Conservation (phyloP, 1,139 yeast genomes). For the Geotrichum reessii region DNA sequence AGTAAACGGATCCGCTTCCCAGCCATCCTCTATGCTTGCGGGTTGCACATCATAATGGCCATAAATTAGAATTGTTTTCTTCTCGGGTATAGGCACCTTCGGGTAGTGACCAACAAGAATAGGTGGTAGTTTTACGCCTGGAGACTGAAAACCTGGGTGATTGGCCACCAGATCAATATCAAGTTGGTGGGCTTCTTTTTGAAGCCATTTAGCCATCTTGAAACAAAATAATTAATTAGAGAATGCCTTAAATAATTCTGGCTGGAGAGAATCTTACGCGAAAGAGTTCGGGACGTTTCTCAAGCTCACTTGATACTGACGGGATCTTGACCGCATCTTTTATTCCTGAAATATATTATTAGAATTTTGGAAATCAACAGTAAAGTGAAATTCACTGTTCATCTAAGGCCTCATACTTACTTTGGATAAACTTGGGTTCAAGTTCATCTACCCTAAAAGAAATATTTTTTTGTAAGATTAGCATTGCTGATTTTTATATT, state of each 20-base stretch:
- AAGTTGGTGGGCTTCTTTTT: slow-evolving; percentile 56
- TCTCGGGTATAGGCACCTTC: slow-evolving; percentile 50
- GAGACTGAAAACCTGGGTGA: slow-evolving; percentile 70
- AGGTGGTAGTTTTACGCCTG: slow-evolving; percentile 78
- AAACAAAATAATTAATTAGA: neutral
- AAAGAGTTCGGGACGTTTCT: slow-evolving; percentile 55
- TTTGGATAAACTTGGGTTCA: slow-evolving; percentile 13
- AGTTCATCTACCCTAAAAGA: slow-evolving; percentile 15
- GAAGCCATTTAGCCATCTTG: slow-evolving; percentile 73
- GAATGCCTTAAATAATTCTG: neutral
- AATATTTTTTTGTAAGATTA: neutral
- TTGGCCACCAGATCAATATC: slow-evolving; percentile 74
- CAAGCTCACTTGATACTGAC: slow-evolving; percentile 88
- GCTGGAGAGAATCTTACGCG: slow-evolving; percentile 3
- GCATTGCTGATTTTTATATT: neutral
- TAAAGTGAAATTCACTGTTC: too few relatives aligned
- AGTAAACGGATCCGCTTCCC: slow-evolving; percentile 74
- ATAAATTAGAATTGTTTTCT: slow-evolving; percentile 84
- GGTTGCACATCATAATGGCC: slow-evolving; percentile 99
- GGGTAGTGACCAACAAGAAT: slow-evolving; percentile 86
- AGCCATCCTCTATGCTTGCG: slow-evolving; percentile 85
- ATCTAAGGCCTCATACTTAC: too few relatives aligned
- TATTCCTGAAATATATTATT: slow-evolving; percentile 33
- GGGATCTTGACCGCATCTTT: slow-evolving; percentile 84
- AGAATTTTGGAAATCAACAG: too few relatives aligned